Evolutionary conservation across 495 filamentous ascomycete genomes (phyloP).

Genomic region (Trichoderma orchidacearum): DNA sequence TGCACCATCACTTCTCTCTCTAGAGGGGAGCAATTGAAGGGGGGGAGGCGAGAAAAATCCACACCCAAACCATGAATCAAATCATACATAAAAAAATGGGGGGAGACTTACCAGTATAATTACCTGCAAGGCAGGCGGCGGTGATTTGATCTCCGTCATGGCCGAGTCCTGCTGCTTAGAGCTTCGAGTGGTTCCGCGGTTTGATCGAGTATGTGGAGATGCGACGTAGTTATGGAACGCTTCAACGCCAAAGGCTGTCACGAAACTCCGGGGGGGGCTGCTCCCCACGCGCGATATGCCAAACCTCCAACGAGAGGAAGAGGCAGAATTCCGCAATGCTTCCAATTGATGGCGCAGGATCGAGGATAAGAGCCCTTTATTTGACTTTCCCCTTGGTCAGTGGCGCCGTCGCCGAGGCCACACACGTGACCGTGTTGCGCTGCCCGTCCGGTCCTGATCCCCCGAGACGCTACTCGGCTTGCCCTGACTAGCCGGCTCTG

Average conservation of each 20-base stretch:
- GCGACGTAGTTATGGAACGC: no score
- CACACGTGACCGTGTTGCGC: neutral
- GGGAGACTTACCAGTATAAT: constrained; percentile 62
- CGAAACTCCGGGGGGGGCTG: neutral
- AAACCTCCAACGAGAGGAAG: neutral
- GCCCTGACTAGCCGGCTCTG: neutral
- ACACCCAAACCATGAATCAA: no score
- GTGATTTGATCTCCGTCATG: constrained; percentile 1
- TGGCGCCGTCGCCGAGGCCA: neutral
- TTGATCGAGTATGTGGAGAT: neutral
- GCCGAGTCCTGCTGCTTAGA: neutral
- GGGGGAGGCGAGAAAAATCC: neutral
- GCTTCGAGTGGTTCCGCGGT: neutral
- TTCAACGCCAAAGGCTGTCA: neutral
- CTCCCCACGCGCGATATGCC: neutral
- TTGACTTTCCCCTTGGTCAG: neutral
- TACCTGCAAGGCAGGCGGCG: constrained; percentile 56
- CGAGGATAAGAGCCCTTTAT: no score
- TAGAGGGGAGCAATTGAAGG: no score
- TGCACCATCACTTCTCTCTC: neutral
- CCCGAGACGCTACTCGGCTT: neutral
- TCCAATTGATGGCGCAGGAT: no score
- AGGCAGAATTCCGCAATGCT: neutral
- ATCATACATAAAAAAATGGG: neutral
- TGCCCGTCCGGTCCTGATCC: neutral